phyloP scores from a whole-genome alignment of 2,329 filamentous ascomycete genomes.

The Penicillium corylophilum region DNA sequence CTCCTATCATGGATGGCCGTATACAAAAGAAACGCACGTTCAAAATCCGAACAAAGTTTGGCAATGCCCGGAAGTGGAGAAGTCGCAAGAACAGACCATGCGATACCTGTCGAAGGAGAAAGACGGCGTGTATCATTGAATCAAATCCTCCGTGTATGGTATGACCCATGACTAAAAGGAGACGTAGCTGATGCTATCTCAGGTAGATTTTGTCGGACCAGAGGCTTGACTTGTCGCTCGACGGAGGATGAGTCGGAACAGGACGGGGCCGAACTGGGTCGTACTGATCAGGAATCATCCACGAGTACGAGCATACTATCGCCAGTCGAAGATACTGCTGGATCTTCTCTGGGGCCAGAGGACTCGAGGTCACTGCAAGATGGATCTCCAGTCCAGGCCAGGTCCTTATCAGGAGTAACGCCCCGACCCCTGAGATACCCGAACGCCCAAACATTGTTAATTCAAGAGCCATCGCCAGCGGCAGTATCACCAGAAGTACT shows the following conservation, averaged over 20 bases:
- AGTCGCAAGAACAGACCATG: not conserved
- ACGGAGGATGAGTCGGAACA: not conserved
- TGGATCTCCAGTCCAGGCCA: not conserved
- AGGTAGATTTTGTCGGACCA: not conserved
- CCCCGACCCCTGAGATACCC: not conserved
- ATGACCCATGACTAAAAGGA: not conserved
- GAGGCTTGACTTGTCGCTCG: not conserved
- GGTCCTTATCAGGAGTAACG: not conserved
- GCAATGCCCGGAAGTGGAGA: not conserved
- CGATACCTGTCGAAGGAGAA: not conserved
- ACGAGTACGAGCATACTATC: not conserved
- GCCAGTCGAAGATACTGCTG: not conserved
- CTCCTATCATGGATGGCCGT: not conserved
- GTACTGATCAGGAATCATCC: not conserved
- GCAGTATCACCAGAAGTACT: not conserved
- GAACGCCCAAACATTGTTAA: not conserved
- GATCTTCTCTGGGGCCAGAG: not conserved
- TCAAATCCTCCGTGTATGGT: not conserved
- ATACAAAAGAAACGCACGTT: not conserved
- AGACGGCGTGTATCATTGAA: not conserved
- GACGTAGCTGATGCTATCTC: not conserved
- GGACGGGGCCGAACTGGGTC: not conserved
- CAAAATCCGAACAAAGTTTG: not conserved
- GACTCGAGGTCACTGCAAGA: not conserved
- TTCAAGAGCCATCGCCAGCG: not conserved